Conservation (phyloP, 768 basidiomycete genomes). For the Gloeostereum incarnatum region DNA sequence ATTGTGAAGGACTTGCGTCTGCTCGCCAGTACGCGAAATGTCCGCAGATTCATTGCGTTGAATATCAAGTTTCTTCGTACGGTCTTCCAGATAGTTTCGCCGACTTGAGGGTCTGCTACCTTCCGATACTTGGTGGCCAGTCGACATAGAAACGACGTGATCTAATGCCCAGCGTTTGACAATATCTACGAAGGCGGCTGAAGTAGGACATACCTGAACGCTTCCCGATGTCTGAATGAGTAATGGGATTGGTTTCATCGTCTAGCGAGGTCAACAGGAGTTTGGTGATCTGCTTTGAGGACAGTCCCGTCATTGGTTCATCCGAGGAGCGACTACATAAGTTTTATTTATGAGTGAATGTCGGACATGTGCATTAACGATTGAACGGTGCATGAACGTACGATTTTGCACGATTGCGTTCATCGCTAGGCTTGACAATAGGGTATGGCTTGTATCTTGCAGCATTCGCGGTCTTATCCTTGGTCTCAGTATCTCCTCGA, state of each 20-base stretch:
- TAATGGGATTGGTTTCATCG: slow-evolving; percentile 68
- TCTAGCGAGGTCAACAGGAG: slow-evolving; percentile 53
- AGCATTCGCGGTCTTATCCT: background rate
- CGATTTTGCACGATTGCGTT: too few relatives aligned
- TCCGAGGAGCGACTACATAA: background rate
- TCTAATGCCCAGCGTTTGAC: slow-evolving; percentile 24
- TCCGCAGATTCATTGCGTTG: slow-evolving; percentile 17
- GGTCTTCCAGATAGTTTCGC: slow-evolving; percentile 28
- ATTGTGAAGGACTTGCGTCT: slow-evolving; percentile 26
- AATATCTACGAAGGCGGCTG: background rate
- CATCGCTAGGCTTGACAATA: background rate
- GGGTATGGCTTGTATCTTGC: slow-evolving; percentile 5
- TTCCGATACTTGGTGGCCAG: slow-evolving; percentile 62
- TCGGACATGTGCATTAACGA: too few relatives aligned
- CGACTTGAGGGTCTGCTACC: slow-evolving; percentile 26
- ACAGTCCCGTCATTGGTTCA: slow-evolving; percentile 19
- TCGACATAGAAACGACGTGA: slow-evolving; percentile 49
- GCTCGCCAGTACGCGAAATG: slow-evolving; percentile 11
- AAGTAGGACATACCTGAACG: slow-evolving; percentile 38
- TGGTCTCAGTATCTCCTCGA: background rate
- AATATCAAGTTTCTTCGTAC: slow-evolving; percentile 34
- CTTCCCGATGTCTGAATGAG: slow-evolving; percentile 55
- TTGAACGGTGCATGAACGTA: too few relatives aligned
- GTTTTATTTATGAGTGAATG: background rate
- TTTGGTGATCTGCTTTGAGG: slow-evolving; percentile 39